A percentile compares a stretch with the other conserved stretches of the same genome.
Evolutionary conservation across 495 filamentous ascomycete species (phyloP).

Genomic region (Durotheca rogersii): DNA sequence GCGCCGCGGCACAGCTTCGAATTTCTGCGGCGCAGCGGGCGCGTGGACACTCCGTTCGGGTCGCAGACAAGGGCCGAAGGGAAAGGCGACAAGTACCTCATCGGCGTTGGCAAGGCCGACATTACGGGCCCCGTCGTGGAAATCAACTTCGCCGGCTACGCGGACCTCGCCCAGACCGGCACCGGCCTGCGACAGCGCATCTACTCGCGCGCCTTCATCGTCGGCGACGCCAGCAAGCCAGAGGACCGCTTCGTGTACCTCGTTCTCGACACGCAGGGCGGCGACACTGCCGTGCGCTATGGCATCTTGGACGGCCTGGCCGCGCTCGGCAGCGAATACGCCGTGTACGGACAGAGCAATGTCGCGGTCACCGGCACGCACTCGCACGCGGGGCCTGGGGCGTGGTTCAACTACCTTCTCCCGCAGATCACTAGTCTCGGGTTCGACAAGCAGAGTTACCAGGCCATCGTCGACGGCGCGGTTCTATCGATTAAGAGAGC

Average conservation of each 20-base stretch:
- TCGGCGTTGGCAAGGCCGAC: conserved; percentile 92
- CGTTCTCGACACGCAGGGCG: conserved; percentile 76
- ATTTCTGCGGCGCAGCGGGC: conserved; percentile 10
- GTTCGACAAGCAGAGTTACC: conserved; percentile 83
- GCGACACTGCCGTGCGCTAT: conserved; percentile 85
- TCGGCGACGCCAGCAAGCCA: conserved; percentile 68
- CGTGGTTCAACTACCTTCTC: conserved; percentile 94
- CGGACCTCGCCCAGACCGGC: conserved; percentile 72
- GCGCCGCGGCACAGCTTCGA: conserved; percentile 12
- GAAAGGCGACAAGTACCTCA: conserved; percentile 60
- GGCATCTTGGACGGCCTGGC: conserved; percentile 76
- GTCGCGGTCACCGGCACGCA: conserved; percentile 91
- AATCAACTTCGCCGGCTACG: conserved; percentile 68
- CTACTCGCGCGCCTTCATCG: conserved; percentile 86
- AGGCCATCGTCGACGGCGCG: conserved; percentile 86
- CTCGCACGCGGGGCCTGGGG: conserved; percentile 87
- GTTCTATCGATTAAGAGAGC: conserved; percentile 81
- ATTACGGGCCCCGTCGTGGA: conserved; percentile 77
- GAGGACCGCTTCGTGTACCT: conserved; percentile 83
- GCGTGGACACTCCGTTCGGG: conserved; percentile 7
- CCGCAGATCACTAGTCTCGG: conserved; percentile 89
- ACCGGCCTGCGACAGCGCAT: conserved; percentile 82
- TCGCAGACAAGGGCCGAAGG: conserved; percentile 31
- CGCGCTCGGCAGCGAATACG: conserved; percentile 51
- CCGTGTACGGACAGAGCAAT: conserved; percentile 71